Percentiles rank a stretch among this genome's conserved stretches.
phyloP scores from a whole-genome alignment of 1,284 basidiomycete species.

The Irpex sp. region DNA sequence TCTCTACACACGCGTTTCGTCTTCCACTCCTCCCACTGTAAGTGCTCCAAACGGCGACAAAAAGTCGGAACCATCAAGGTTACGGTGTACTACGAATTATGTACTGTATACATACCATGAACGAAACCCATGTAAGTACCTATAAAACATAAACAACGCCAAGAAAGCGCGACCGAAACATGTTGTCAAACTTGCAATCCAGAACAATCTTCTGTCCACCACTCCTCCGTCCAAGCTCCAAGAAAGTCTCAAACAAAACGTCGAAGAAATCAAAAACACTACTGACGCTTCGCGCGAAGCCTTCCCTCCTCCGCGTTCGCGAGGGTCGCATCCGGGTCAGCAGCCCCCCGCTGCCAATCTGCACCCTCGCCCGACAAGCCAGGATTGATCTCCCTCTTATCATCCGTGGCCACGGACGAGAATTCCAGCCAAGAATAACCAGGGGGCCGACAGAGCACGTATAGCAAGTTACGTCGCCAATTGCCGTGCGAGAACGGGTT shows the following conservation, averaged over 20 bases:
- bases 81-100: neutral
- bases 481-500: slow-evolving; percentile 79
- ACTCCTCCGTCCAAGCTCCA: neutral
- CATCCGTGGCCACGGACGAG: slow-evolving; percentile 53
- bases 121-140: neutral
- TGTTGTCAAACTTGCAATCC: neutral
- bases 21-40: no score
- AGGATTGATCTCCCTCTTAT: slow-evolving; percentile 66
- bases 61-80: neutral
- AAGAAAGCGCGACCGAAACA: neutral
- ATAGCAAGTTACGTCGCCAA: slow-evolving; percentile 64
- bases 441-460: slow-evolving; percentile 67
- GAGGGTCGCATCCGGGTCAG: slow-evolving; percentile 1
- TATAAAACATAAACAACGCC: neutral
- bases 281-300: slow-evolving; percentile 12
- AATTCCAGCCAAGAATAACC: slow-evolving; percentile 71
- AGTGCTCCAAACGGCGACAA: no score
- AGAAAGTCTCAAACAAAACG: neutral
- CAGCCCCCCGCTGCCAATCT: slow-evolving; percentile 14
- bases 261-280: neutral
- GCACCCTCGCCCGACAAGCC: slow-evolving; percentile 30
- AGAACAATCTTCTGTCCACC: neutral
- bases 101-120: neutral
- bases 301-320: slow-evolving; percentile 21
- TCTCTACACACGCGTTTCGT: neutral